These are phyloP conservation scores for Suhomyces prunicola DNA, from an alignment of 805 yeast species.

Conservation along the genomic window DNA sequence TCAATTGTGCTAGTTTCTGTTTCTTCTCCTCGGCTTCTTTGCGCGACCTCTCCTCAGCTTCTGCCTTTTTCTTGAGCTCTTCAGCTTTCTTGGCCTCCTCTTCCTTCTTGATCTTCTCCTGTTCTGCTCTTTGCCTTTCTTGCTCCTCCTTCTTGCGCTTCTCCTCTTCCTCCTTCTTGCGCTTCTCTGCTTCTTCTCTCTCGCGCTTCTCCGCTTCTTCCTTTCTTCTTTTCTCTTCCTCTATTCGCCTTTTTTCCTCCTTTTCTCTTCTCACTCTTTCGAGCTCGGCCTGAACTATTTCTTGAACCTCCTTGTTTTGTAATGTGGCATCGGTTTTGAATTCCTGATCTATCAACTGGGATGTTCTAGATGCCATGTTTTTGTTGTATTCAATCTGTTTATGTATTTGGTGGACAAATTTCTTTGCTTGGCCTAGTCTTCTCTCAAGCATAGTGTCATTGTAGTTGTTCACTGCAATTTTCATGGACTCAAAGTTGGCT, in stretches of 20 bases:
- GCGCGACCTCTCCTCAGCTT: slow-evolving; percentile 19
- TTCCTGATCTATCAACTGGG: slow-evolving; percentile 21
- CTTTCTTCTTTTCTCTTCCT: slow-evolving; percentile 8
- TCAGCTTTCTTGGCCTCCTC: slow-evolving; percentile 7
- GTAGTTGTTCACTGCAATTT: background rate
- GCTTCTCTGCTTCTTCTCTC: slow-evolving; percentile 15
- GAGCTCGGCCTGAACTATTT: background rate
- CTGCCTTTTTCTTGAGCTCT: slow-evolving; percentile 6
- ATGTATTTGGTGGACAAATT: background rate
- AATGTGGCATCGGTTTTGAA: slow-evolving; percentile 14
- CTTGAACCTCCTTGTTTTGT: slow-evolving; percentile 4
- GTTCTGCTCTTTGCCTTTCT: slow-evolving; percentile 1
- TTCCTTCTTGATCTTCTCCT: slow-evolving; percentile 4
- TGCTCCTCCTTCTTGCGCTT: slow-evolving; percentile 3
- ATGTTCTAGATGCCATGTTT: slow-evolving; percentile 16
- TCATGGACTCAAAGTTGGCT: background rate
- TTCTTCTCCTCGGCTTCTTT: slow-evolving; percentile 10
- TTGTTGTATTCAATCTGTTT: slow-evolving; percentile 11
- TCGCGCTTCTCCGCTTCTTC: slow-evolving; percentile 8
- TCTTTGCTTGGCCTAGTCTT: background rate
- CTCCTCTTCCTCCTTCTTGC: slow-evolving; percentile 19
- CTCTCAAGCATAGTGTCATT: background rate
- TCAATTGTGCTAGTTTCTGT: slow-evolving; percentile 2
- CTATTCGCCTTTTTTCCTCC: slow-evolving; percentile 7
- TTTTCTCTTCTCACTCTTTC: slow-evolving; percentile 4